Base-by-base conservation (phyloP, 1,284 basidiomycete species). In the Trametes hirsuta region DNA sequence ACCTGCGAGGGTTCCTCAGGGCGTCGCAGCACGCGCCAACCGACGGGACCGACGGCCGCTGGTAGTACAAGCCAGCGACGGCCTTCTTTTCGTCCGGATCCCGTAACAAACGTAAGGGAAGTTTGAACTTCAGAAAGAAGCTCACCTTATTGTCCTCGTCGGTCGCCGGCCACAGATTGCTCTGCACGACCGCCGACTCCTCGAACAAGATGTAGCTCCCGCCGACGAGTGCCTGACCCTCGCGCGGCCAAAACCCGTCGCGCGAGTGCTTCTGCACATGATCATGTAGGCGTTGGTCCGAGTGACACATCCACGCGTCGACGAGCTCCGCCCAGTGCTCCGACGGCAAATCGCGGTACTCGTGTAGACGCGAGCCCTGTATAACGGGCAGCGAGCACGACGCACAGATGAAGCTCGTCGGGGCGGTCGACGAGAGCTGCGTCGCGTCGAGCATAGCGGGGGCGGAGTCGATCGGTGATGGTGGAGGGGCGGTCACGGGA, bases 251-350 rank as follows among this genome's bases (percentile, higher is more conserved):
- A 72, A 96, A 94, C 0, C 90, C 93, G 37, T 81, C 78, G 66
- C 81, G 83, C 1, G 86, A 84, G 64, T 85, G 83, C 63, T 84
- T 80, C 47, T 85, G 77, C 4, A 94, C 82, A 15, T 88, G 82
- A 24, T 89, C 87, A 57, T 90, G 84, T 48, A 95, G 77, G 35
- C 84, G 85, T 75, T 97, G 95, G 71, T 97, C 95, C 21, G 87
- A 76, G 75, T 98, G 97, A 71, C 96, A 98, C 93, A 99, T 96
- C 96, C 96, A 98, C 2, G 94, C 91, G 61, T 98, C 96, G 22
- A 98, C 86, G 41, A 98, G 86, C 74, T 99, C 96, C 59, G 95
- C 91, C 96, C 96, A 99, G 69, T 97, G 89, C 71, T 97, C 94
- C 1, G 93, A 95, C 1, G 96, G 96, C 6, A 99, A 79, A 68